Base-by-base conservation (phyloP, 768 basidiomycete species). In the Termitomyces sp. region DNA sequence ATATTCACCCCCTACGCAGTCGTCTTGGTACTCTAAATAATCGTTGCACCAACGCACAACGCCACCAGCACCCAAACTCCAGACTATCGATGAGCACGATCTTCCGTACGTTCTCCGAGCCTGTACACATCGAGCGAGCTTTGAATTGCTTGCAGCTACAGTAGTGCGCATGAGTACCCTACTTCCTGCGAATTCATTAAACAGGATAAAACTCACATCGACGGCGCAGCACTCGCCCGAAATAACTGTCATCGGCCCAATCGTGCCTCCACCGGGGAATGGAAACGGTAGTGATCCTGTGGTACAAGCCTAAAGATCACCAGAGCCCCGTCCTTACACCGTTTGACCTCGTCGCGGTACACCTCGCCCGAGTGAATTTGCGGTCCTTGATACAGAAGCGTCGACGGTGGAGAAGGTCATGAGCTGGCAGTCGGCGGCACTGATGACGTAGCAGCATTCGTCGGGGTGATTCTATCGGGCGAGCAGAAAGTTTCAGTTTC, bases 211-310 rank as follows among this genome's bases (percentile, higher is more conserved):
- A 75, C 84, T 49, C 62, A 91, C 90, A 56, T 95, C 96, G 60
- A 97, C 96, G 0, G 97, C 97, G 72, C 97, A 98, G 72, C 96
- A 98, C 67, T 96, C 93, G 5, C 96, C 96, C 3, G 85, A 63
- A 55, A 98, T 90, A 66, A 89, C 82, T 7, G 83, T 86, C 85
- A 95, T 93, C 34, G 77, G 77, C 18, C 95, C 95, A 30, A 98
- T 83, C 37, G 70, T 83, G 0, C 95, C 59, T 92, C 91, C 22
- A 95, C 90, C 0, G 93, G 91, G 0, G 84, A 84, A 69, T 93
- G 91, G 81, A 95, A 97, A 1, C 95, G 88, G 71, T 98, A 95
- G 66, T 98, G 98, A 65, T 98, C 95, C 73, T 95, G 91, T 0
- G 95, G 95, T 1, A 95, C 95, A n/a, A 97, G 76, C 18, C 95